Base-by-base conservation (phyloP, 805 yeast species). In the Zygoascus bituminiphila region DNA sequence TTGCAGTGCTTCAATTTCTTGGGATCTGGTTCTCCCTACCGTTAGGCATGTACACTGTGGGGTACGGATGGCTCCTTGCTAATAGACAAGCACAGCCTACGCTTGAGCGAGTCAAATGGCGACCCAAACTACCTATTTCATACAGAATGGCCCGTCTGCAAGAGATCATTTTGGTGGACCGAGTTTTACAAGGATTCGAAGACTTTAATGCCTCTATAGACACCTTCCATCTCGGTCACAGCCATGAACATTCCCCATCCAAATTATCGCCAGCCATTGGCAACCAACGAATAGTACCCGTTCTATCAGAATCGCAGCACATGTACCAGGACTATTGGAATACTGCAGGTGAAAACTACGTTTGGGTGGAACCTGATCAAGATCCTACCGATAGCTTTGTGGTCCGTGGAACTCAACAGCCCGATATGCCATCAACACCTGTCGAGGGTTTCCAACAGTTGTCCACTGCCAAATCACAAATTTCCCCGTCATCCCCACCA, bases 301-400 rank as follows among this genome's bases (percentile, higher is more conserved):
- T 31, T 15, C 19, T 41, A 8, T 41, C 44, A 3, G 44, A 40
- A n/a, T 80, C 83, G 42, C 76, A 79, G 48, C 81, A 77, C 50
- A 71, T 78, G 67, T 59, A 85, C 53, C 82, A 84, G 59, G 89
- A 87, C 55, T 86, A 84, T 65, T 86, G 95, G 95, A 77, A 83
- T 60, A 75, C 84, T 31, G 86, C 86, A 5, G 95, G 95, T 23
- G 87, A 82, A 47, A 87, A 86, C 10, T 84, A 83, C 59, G 84
- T 80, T 51, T 86, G 95, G 95, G 84, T 77, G 12, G 95, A 86
- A 60, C 95, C 95, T 0, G 95, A 86, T 61, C 84, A 83, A 58
- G 95, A 87, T 61, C 95, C 95, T 0, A 89, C 91, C 0, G 87
- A 81, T 25, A 8, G 12, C 20, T 39, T 10, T 21, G 22, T 15